Conservation (phyloP, 768 basidiomycete genomes). For the Tephrocybe sp. region DNA sequence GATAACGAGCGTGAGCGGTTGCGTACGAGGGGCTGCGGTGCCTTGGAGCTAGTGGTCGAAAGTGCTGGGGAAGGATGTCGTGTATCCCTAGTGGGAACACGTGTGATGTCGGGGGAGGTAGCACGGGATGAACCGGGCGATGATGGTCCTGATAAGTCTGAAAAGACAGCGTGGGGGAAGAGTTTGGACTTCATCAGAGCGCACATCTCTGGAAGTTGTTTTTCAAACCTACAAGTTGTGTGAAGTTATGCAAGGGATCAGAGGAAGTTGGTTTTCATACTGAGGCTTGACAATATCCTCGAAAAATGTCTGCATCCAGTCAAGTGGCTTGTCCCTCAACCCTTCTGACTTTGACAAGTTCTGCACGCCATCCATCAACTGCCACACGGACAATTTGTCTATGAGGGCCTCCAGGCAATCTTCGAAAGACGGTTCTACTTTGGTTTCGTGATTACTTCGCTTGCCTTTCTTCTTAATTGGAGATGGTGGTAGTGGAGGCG, state of each 20-base stretch:
- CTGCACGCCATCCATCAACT: conserved; percentile 49
- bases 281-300: conserved; percentile 64
- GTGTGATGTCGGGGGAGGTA: conserved; percentile 26
- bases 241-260: not conserved
- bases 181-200: conserved; percentile 63
- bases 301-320: conserved; percentile 78
- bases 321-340: conserved; percentile 36
- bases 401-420: conserved; percentile 71
- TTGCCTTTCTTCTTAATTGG: conserved; percentile 34
- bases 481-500: conserved; percentile 29
- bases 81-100: not conserved
- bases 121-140: conserved; percentile 29
- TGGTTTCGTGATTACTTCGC: conserved; percentile 20
- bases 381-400: conserved; percentile 82
- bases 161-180: conserved; percentile 64
- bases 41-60: conserved; percentile 19
- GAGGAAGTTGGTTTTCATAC: conserved; percentile 37
- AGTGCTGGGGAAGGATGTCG: conserved; percentile 21
- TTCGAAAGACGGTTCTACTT: conserved; percentile 29
- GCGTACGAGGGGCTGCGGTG: conserved; percentile 29
- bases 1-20: conserved; percentile 65
- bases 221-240: conserved; percentile 48
- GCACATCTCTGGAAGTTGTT: conserved; percentile 51
- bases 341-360: conserved; percentile 13
- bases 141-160: conserved; percentile 50